Conservation (phyloP, 2,329 filamentous ascomycete species). For the Phoma sp. region DNA sequence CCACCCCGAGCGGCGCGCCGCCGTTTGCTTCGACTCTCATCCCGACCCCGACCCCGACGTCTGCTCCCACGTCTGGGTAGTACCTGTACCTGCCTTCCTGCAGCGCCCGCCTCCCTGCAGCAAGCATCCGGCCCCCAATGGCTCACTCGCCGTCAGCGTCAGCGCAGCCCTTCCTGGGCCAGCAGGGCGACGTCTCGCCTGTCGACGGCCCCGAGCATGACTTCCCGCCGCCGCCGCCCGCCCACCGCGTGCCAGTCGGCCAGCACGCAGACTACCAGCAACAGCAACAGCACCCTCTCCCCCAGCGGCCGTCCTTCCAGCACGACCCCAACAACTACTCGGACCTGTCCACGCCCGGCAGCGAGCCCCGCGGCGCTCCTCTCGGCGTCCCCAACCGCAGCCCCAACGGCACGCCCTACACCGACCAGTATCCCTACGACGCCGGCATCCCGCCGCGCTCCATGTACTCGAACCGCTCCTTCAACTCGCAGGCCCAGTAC, state of each 20-base stretch:
- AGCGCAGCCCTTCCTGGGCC: conserved; percentile 28
- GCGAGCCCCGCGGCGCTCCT: conserved; percentile 63
- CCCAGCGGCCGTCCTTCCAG: conserved; percentile 28
- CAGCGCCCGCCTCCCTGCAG: neutral
- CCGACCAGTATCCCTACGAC: conserved; percentile 24
- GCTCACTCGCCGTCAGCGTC: conserved; percentile 12
- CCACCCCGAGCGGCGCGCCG: conserved; percentile 11
- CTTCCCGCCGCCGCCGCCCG: conserved; percentile 44
- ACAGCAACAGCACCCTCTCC: conserved; percentile 25
- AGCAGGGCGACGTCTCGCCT: conserved; percentile 26
- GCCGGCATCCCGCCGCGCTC: conserved; percentile 19
- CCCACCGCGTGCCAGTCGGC: conserved; percentile 38
- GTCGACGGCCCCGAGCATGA: conserved; percentile 27
- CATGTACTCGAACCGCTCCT: conserved; percentile 32
- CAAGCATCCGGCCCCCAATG: neutral
- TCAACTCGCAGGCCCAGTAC: conserved; percentile 35
- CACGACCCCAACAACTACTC: conserved; percentile 41
- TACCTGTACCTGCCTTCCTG: neutral
- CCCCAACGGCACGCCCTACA: conserved; percentile 32
- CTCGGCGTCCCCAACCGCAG: conserved; percentile 32
- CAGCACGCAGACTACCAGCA: conserved; percentile 31
- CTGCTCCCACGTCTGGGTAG: no score
- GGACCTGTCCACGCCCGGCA: conserved; percentile 42
- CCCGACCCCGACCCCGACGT: neutral
- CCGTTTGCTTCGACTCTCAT: conserved; percentile 3